phyloP scores from a whole-genome alignment of 495 filamentous ascomycete genomes.

The Sordaria brevicollis region DNA sequence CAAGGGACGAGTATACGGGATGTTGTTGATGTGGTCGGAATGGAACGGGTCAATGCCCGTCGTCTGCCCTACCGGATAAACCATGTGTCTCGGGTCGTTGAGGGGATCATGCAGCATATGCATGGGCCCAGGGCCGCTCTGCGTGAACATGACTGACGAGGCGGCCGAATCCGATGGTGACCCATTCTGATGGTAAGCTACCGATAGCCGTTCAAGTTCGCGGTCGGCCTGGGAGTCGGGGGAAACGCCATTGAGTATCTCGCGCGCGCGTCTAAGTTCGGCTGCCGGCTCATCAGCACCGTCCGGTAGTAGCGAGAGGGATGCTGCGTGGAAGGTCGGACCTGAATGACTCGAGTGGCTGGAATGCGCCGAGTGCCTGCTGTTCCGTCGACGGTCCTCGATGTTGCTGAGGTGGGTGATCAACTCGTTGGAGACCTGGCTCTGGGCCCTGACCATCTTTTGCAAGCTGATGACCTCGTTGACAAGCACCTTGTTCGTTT shows the following conservation, averaged over 20 bases:
- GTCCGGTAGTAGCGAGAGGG: slow-evolving; percentile 28
- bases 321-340: slow-evolving; percentile 18
- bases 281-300: slow-evolving; percentile 61
- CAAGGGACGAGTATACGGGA: slow-evolving; percentile 60
- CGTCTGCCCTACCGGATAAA: slow-evolving; percentile 82
- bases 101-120: slow-evolving; percentile 35
- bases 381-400: slow-evolving; percentile 33
- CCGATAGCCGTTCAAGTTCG: slow-evolving; percentile 64
- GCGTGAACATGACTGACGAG: slow-evolving; percentile 35
- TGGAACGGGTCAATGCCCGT: slow-evolving; percentile 93
- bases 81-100: slow-evolving; percentile 68
- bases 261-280: slow-evolving; percentile 80
- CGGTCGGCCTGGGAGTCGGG: slow-evolving; percentile 69
- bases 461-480: slow-evolving; percentile 82
- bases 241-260: slow-evolving; percentile 72
- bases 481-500: slow-evolving; percentile 76
- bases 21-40: slow-evolving; percentile 85
- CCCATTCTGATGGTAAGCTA: slow-evolving; percentile 56
- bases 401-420: slow-evolving; percentile 39
- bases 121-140: slow-evolving; percentile 23
- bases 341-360: slow-evolving; percentile 26
- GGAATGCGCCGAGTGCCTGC: slow-evolving; percentile 31
- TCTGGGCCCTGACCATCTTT: slow-evolving; percentile 74
- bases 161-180: slow-evolving; percentile 36
- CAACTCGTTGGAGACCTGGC: slow-evolving; percentile 39